Percentiles rank a stretch among this genome's conserved stretches.
These are phyloP conservation scores for Fusarium sp. DNA, from an alignment of 2,329 filamentous ascomycete genomes.

Conservation along the genomic window DNA sequence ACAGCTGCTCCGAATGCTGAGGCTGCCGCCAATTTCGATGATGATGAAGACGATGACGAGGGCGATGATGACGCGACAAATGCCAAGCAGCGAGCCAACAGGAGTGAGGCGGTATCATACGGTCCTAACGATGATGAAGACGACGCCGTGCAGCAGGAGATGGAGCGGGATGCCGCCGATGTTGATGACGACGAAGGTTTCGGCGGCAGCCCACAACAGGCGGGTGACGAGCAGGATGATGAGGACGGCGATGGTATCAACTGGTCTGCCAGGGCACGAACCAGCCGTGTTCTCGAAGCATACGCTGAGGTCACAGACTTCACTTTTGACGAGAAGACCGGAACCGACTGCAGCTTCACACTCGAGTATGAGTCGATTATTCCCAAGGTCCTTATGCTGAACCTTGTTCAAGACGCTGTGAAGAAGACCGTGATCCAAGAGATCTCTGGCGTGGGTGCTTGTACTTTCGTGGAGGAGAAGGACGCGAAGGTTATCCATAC, in stretches of 20 bases:
- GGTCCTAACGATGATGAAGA: conserved; percentile 95
- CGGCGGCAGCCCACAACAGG: conserved; percentile 59
- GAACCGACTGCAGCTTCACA: conserved; percentile 81
- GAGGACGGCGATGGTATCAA: conserved; percentile 53
- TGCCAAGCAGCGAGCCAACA: conserved; percentile 80
- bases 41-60: conserved; percentile 70
- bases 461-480: conserved; percentile 71
- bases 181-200: conserved; percentile 68
- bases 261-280: conserved; percentile 61
- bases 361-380: conserved; percentile 83
- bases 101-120: conserved; percentile 85
- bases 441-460: conserved; percentile 79
- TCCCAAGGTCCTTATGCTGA: conserved; percentile 93
- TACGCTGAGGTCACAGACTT: conserved; percentile 79
- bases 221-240: conserved; percentile 52
- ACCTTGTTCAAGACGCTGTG: conserved; percentile 84
- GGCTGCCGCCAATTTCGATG: conserved; percentile 49
- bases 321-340: conserved; percentile 79
- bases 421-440: conserved; percentile 86
- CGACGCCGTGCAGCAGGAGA: conserved; percentile 74
- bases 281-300: conserved; percentile 71
- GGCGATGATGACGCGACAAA: conserved; percentile 83
- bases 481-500: conserved; percentile 74
- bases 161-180: conserved; percentile 69
- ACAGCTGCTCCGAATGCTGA: conserved; percentile 54